These are phyloP conservation scores for Solanum chacoense DNA, from an alignment of 305 asterid species.

Conservation along the genomic window DNA sequence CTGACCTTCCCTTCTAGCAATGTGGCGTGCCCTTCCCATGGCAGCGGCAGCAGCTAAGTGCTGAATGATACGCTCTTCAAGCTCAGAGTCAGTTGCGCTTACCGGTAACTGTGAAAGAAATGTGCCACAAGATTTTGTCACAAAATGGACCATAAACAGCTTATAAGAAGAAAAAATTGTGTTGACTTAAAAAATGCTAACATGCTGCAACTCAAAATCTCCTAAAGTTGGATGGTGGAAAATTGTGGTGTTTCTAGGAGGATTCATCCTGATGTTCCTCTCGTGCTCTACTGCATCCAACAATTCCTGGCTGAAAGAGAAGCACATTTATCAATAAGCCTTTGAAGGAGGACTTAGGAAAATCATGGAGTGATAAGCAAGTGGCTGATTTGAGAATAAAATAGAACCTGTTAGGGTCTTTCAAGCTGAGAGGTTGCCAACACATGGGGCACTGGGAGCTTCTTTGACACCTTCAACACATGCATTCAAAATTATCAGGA, in stretches of 20 bases:
- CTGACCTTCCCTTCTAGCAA: slow-evolving; percentile 75
- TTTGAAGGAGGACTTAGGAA: neutral
- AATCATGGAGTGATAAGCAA: neutral
- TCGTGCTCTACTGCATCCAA: slow-evolving; percentile 91
- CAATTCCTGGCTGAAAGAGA: slow-evolving; percentile 75
- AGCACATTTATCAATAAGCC: neutral
- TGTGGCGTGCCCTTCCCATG: slow-evolving; percentile 90
- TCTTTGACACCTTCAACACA: slow-evolving; percentile 65
- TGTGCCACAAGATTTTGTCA: neutral
- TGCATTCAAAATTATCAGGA: neutral
- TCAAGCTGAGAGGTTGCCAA: slow-evolving; percentile 73
- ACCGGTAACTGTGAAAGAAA: slow-evolving; percentile 63
- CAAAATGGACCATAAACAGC: neutral
- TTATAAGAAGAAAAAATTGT: neutral
- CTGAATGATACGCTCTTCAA: slow-evolving; percentile 87
- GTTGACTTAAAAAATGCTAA: slow-evolving; percentile 19
- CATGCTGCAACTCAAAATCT: slow-evolving; percentile 89
- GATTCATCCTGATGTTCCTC: slow-evolving; percentile 65
- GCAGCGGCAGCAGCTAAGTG: slow-evolving; percentile 98
- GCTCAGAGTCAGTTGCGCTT: slow-evolving; percentile 75
- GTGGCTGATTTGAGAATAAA: neutral
- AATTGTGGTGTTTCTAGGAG: slow-evolving; percentile 69
- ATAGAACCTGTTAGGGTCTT: slow-evolving; percentile 69
- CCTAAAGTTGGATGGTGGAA: slow-evolving; percentile 95
- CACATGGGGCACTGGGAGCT: slow-evolving; percentile 94